Base-by-base conservation (phyloP, 805 yeast genomes). In the Candida coquimbonensis region DNA sequence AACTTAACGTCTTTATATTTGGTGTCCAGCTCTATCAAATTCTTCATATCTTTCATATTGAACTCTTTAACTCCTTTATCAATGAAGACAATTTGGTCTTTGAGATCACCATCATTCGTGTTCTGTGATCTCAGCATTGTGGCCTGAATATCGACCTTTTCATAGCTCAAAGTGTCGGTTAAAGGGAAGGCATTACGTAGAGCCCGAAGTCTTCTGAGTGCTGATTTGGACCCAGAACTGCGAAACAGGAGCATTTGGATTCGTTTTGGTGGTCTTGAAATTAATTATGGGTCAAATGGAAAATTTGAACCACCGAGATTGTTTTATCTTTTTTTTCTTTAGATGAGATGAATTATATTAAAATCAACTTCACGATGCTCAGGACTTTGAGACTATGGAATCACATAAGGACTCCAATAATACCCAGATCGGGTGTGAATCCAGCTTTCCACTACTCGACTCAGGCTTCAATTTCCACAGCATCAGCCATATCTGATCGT, bases 21-120 rank as follows among this genome's bases (percentile, higher is more conserved):
- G 9, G 48, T 16, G 25, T 57, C 60, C 8, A 45, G 27, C 14
- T 41, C 27, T 1, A 57, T 24, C 7, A 57, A 37, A 3, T 38
- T 24, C 38, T 49, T 42, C 9, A 54, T n/a, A 13, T 57, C 61
- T 2, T 34, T 36, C 37, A 55, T 11, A 17, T 49, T 49, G 44
- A 53, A 45, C 9, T 44, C 42, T 40, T 53, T 49, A 17, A 56
- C 52, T 12, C 42, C 24, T 29, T 52, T 54, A 36, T 45, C 45
- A 6, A 44, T 43, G 43, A 54, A 54, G 2, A 55, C 38, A n/a
- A 46, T 26, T 11, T 40, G 43, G 25, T 45, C 44, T 27, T 8
- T 38, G 27, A 8, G n/a, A 6, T 17, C 11, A 17, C 8, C 21
- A 5, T 33, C 17, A 7, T 32, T 12, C 12, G 13, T 11, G 5